These are phyloP conservation scores for Neospora caninum DNA, from an alignment of 169 alveolate species.

Conservation along the genomic window DNA sequence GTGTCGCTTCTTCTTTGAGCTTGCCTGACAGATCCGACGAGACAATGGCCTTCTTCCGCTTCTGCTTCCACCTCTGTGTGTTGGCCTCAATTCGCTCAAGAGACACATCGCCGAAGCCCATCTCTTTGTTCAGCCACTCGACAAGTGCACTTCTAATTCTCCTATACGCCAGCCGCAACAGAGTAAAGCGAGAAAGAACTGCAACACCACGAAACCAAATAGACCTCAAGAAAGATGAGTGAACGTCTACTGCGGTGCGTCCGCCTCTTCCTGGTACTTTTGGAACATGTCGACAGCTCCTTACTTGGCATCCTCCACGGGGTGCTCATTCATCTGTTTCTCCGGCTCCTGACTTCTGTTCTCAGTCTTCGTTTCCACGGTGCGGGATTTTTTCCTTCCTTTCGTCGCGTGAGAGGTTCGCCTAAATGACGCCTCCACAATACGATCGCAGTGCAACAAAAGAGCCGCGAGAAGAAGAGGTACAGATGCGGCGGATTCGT, in stretches of 20 bases:
- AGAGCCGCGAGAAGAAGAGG: slow-evolving; percentile 18
- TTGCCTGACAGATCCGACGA: slow-evolving; percentile 11
- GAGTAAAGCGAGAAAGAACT: background rate
- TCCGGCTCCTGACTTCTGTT: background rate
- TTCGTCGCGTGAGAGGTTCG: background rate
- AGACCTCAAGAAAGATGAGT: too few species aligned
- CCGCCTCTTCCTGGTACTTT: background rate
- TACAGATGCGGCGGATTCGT: background rate
- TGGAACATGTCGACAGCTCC: background rate
- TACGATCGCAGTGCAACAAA: background rate
- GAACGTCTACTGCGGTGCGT: too few species aligned
- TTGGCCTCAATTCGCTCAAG: background rate
- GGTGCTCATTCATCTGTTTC: background rate
- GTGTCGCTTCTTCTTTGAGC: background rate
- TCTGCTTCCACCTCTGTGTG: background rate
- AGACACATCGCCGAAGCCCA: background rate
- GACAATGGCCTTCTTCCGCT: background rate
- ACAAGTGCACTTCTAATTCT: background rate
- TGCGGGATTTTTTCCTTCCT: background rate
- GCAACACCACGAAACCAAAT: background rate
- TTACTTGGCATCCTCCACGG: background rate
- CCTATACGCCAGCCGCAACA: background rate
- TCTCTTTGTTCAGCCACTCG: background rate
- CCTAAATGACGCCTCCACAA: background rate
- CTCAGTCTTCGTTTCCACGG: background rate